Evolutionary conservation across 495 filamentous ascomycete species (phyloP).

Genomic region (Cryomyces minteri): DNA sequence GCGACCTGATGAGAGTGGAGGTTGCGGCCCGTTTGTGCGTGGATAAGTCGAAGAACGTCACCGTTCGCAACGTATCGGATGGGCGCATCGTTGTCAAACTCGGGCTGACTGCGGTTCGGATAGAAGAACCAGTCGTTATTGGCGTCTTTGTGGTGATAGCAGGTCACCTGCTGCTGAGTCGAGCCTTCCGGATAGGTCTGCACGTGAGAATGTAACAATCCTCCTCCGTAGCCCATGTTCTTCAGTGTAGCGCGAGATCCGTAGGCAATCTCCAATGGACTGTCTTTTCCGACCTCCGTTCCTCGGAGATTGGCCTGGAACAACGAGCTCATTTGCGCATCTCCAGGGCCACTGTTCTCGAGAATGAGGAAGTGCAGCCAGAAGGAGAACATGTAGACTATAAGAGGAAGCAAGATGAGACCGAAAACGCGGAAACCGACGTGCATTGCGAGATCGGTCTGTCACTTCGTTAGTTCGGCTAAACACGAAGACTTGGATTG

Average conservation of each 20-base stretch:
- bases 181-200: slow-evolving; percentile 95
- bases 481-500: neutral
- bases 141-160: slow-evolving; percentile 98
- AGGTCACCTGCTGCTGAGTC: slow-evolving; percentile 87
- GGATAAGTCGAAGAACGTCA: slow-evolving; percentile 70
- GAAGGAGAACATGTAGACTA: slow-evolving; percentile 91
- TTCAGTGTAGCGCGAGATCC: slow-evolving; percentile 88
- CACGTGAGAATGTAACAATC: slow-evolving; percentile 92
- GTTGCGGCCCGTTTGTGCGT: slow-evolving; percentile 90
- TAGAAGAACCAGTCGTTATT: slow-evolving; percentile 99
- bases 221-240: slow-evolving; percentile 98
- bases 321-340: slow-evolving; percentile 97
- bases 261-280: slow-evolving; percentile 74
- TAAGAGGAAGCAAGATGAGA: slow-evolving; percentile 67
- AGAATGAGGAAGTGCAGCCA: slow-evolving; percentile 83
- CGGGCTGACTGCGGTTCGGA: slow-evolving; percentile 58
- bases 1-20: slow-evolving; percentile 81
- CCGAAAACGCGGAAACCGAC: slow-evolving; percentile 64
- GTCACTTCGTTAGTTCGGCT: neutral
- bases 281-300: slow-evolving; percentile 84
- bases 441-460: slow-evolving; percentile 60
- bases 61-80: slow-evolving; percentile 63
- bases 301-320: slow-evolving; percentile 94
- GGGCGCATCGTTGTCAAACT: slow-evolving; percentile 49
- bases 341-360: slow-evolving; percentile 85